Conservation (phyloP, 345 rosid genomes). For the Gossypium ekmanianum region DNA sequence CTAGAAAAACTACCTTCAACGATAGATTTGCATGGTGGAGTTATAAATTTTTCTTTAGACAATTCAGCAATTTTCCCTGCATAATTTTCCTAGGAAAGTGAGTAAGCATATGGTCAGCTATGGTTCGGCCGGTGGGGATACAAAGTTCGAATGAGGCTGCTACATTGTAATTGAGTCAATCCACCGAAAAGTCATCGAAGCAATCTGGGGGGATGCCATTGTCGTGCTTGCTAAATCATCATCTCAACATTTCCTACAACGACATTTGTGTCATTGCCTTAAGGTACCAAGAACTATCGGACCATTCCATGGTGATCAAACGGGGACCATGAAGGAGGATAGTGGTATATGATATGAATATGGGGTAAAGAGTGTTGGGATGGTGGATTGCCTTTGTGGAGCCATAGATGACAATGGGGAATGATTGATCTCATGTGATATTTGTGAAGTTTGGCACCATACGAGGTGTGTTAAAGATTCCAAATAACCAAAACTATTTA, state of each 20-base stretch:
- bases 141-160: constrained; percentile 62
- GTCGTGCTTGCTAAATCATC: too few relatives aligned
- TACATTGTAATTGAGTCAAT: constrained; percentile 59
- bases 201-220: constrained; percentile 56
- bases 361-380: neutral
- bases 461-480: constrained; percentile 66
- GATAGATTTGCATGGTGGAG: too few relatives aligned
- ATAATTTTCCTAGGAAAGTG: constrained; percentile 53
- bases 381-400: constrained; percentile 69
- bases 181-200: constrained; percentile 69
- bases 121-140: constrained; percentile 95
- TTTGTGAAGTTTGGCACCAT: constrained; percentile 89
- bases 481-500: constrained; percentile 32
- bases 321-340: too few relatives aligned
- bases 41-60: too few relatives aligned
- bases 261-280: constrained; percentile 55
- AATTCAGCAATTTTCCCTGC: neutral
- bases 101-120: constrained; percentile 62
- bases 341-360: too few relatives aligned
- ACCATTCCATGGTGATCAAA: constrained; percentile 39
- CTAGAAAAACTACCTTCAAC: too few relatives aligned
- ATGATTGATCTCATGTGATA: constrained; percentile 72
- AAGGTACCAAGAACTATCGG: constrained; percentile 68
- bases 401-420: constrained; percentile 76
- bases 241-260: constrained; percentile 34